Percentiles rank a stretch among this genome's conserved stretches.
Evolutionary conservation across 441 rosid species (phyloP).

Genomic region (Aleurites moluccanus): DNA sequence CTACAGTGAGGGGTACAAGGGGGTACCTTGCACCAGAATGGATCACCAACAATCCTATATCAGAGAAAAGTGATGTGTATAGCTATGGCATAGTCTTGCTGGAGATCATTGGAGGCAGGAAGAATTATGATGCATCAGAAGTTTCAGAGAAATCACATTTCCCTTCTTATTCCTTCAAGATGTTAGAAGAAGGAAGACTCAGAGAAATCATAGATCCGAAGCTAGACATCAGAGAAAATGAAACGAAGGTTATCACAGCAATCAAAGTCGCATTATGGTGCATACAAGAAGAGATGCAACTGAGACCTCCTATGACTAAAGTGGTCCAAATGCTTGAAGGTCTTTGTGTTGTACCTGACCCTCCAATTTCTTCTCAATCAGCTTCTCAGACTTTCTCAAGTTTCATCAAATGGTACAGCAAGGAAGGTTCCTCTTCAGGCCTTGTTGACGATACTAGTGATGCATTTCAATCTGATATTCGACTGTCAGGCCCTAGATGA

Average conservation of each 20-base stretch:
- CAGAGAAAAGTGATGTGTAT: conserved; percentile 84
- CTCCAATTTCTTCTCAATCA: conserved; percentile 57
- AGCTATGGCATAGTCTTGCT: conserved; percentile 82
- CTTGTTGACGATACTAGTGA: conserved; percentile 58
- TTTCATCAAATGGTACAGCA: conserved; percentile 45
- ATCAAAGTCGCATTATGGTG: conserved; percentile 89
- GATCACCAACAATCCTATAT: conserved; percentile 79
- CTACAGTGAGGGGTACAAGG: conserved; percentile 81
- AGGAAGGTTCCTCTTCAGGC: conserved; percentile 58
- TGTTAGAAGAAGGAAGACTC: conserved; percentile 75
- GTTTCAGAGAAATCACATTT: conserved; percentile 64
- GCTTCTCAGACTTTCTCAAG: conserved; percentile 49
- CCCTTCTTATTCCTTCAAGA: conserved; percentile 78
- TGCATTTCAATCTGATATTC: conserved; percentile 59
- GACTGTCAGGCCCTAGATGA: conserved; percentile 80
- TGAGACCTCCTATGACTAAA: conserved; percentile 74
- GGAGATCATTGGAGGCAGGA: conserved; percentile 83
- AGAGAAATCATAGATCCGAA: conserved; percentile 56
- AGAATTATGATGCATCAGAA: conserved; percentile 56
- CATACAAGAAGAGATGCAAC: conserved; percentile 75
- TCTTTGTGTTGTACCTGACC: conserved; percentile 53
- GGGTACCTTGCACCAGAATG: conserved; percentile 90
- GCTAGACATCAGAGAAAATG: conserved; percentile 41
- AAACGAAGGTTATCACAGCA: conserved; percentile 43
- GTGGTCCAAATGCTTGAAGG: conserved; percentile 95